These are phyloP conservation scores for Iberis pinnata DNA, from an alignment of 345 rosid genomes.

Conservation along the genomic window DNA sequence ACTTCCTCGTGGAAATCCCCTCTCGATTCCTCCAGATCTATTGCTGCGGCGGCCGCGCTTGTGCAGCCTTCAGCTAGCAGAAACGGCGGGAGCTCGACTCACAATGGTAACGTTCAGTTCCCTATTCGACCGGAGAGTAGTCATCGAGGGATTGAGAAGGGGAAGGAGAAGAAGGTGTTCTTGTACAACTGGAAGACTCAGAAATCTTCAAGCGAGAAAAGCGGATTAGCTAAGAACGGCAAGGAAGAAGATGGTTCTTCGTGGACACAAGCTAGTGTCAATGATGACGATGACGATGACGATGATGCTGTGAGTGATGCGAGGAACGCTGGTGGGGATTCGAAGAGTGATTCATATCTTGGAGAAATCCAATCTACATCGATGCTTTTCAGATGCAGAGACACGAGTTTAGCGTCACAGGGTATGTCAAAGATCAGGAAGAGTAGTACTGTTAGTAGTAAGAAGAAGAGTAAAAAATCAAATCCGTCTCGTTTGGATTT, in stretches of 20 bases:
- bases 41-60: conserved; percentile 24
- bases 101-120: conserved; percentile 21
- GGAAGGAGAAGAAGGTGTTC: conserved; percentile 56
- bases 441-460: conserved; percentile 18
- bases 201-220: conserved; percentile 50
- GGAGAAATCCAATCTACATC: conserved; percentile 44
- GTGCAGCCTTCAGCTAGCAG: conserved; percentile 22
- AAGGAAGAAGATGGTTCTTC: conserved; percentile 44
- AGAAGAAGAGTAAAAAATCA: conserved; percentile 47
- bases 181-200: conserved; percentile 75
- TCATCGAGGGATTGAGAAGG: conserved; percentile 16
- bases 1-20: conserved; percentile 79
- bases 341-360: conserved; percentile 46
- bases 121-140: conserved; percentile 30
- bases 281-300: conserved; percentile 15
- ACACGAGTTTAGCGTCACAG: conserved; percentile 42
- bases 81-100: conserved; percentile 24
- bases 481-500: conserved; percentile 36
- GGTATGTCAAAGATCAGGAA: conserved; percentile 36
- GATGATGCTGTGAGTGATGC: conserved; percentile 61
- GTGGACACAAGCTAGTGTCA: conserved; percentile 45
- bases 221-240: conserved; percentile 35
- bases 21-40: conserved; percentile 63
- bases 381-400: conserved; percentile 48
- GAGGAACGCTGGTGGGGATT: conserved; percentile 42